Evolutionary conservation across 1,284 basidiomycete genomes (phyloP), one percentile per base, ranked within the genome.

Genomic region (Mycena citricolor): DNA sequence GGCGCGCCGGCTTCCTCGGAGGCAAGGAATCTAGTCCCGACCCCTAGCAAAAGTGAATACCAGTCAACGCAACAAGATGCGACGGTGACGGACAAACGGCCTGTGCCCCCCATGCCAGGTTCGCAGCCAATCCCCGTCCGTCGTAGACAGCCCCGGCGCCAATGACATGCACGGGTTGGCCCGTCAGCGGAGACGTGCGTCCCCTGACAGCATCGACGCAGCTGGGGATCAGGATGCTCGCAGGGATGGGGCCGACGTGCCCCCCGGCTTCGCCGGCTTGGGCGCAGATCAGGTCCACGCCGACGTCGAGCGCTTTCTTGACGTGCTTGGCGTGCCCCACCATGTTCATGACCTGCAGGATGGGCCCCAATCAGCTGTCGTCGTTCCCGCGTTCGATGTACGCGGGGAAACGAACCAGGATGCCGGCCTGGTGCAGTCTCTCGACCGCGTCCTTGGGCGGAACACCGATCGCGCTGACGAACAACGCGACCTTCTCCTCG

Each of bases 311-410:
- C 6, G 90, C 90, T 62, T 90, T 90, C 42, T 68, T 56, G 32
- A 89, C 88, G 62, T 93, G 90, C 63, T 89, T 92, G 4, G 87
- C 87, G 62, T 88, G 84, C 13, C 90, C 91, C 51, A 95, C 84
- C 89, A n/a, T n/a, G n/a, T n/a, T n/a, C n/a, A n/a, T n/a, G n/a
- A n/a, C n/a, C n/a, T n/a, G n/a, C n/a, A 31, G 26, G 31, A 37
- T n/a, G n/a, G n/a, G n/a, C n/a, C n/a, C n/a, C n/a, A n/a, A n/a
- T n/a, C n/a, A n/a, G n/a, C n/a, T n/a, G n/a, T n/a, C n/a, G n/a
- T n/a, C n/a, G n/a, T n/a, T n/a, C n/a, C n/a, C n/a, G n/a, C n/a
- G n/a, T 22, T 30, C 28, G 31, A 36, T 29, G 10, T 13, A 32
- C 35, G 16, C 32, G 20, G 16, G 8, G 19, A 3, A 17, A 36